phyloP scores from a whole-genome alignment of 23 red algal species.

The Porphyridium purpureum region DNA sequence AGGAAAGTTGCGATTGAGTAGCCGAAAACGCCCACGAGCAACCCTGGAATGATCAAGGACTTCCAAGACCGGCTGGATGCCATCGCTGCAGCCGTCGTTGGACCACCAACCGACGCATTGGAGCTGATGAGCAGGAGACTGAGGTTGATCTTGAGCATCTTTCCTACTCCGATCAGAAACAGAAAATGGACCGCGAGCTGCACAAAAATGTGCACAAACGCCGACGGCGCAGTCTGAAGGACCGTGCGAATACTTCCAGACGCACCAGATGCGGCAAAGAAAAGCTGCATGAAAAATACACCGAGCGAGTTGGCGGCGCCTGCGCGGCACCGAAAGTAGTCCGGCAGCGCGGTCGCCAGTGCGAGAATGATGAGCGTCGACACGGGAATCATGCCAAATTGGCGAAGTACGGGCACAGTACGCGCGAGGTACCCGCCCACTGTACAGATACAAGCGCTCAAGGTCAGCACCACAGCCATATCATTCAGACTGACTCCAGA shows the following conservation, averaged over 20 bases:
- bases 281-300: slow-evolving; percentile 57
- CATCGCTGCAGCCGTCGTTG: slow-evolving; percentile 75
- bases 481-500: neutral
- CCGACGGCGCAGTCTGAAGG: slow-evolving; percentile 24
- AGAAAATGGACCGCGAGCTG: slow-evolving; percentile 44
- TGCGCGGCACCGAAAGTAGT: slow-evolving; percentile 5
- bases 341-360: slow-evolving; percentile 39
- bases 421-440: neutral
- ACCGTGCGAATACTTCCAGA: slow-evolving; percentile 33
- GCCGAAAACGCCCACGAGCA: no score
- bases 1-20: no score
- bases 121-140: slow-evolving; percentile 28
- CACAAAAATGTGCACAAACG: slow-evolving; percentile 32
- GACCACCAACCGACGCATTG: slow-evolving; percentile 76
- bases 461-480: slow-evolving; percentile 13
- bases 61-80: slow-evolving; percentile 36
- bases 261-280: slow-evolving; percentile 60
- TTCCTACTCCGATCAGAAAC: slow-evolving; percentile 11
- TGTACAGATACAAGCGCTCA: neutral
- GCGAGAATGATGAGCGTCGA: slow-evolving; percentile 27
- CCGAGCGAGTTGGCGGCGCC: slow-evolving; percentile 13
- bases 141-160: slow-evolving; percentile 11
- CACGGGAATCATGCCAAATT: slow-evolving; percentile 22
- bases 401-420: neutral
- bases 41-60: slow-evolving; percentile 21